Percentiles rank a stretch among this genome's conserved stretches.
Conservation (phyloP, 495 filamentous ascomycete genomes). For the Aspergillus steynii region DNA sequence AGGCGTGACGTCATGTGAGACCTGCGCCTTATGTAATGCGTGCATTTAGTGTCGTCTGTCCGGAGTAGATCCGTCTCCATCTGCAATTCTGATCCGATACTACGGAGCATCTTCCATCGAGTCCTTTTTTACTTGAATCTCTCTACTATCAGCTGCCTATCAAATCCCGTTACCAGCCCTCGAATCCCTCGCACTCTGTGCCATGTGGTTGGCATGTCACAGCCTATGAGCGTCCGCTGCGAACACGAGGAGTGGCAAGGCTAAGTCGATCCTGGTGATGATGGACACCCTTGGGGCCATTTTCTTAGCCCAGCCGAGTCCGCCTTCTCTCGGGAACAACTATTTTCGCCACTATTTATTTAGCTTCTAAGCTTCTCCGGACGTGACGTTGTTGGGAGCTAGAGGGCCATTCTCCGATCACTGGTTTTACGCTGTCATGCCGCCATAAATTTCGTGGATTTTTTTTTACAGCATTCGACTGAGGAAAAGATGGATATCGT, state of each 20-base stretch:
- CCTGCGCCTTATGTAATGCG: not conserved
- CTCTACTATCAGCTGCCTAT: not conserved
- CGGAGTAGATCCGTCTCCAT: too few species aligned
- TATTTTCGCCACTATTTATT: not conserved
- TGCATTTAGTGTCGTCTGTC: not conserved
- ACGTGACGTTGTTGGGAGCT: not conserved
- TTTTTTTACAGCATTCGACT: not conserved
- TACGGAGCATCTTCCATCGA: too few species aligned
- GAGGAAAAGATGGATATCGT: slow-evolving; percentile 48
- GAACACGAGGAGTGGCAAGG: slow-evolving; percentile 17
- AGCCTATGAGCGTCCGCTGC: not conserved
- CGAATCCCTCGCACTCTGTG: slow-evolving; percentile 1
- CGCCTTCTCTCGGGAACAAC: not conserved
- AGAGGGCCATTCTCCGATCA: not conserved
- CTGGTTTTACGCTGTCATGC: not conserved
- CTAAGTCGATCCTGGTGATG: slow-evolving; percentile 5
- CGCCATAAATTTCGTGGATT: not conserved
- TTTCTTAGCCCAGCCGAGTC: slow-evolving; percentile 6
- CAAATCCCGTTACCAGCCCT: not conserved
- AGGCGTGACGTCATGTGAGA: slow-evolving; percentile 19
- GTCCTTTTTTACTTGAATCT: too few species aligned
- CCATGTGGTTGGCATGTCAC: not conserved
- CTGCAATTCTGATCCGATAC: too few species aligned
- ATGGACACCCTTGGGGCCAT: slow-evolving; percentile 4
- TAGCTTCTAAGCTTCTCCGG: not conserved